A percentile compares a stretch with the other conserved stretches of the same genome.
Conservation (phyloP, 2,329 filamentous ascomycete genomes). For the Alternaria longipes region DNA sequence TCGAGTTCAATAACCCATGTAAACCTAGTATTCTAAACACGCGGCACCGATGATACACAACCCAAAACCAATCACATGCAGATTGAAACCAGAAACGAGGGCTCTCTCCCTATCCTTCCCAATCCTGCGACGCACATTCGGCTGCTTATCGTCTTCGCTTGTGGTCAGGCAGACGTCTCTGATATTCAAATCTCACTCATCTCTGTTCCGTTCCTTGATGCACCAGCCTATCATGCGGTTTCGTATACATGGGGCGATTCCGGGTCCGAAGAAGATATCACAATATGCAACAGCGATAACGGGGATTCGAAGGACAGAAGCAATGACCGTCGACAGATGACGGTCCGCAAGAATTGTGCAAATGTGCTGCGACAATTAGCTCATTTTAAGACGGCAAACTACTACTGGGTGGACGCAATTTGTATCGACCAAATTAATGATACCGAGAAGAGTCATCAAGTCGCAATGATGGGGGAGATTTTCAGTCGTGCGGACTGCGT, state of each 20-base stretch:
- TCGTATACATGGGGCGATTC: background rate
- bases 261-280: background rate
- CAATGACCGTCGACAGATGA: background rate
- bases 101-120: too few relatives aligned
- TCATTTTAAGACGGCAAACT: background rate
- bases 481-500: background rate
- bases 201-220: background rate
- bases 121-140: too few relatives aligned
- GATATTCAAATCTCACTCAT: too few relatives aligned
- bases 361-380: background rate
- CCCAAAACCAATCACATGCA: too few relatives aligned
- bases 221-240: background rate
- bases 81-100: too few relatives aligned
- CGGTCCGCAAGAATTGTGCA: background rate
- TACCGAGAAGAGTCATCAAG: background rate
- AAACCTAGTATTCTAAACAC: too few relatives aligned
- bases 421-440: background rate
- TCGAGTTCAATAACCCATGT: too few relatives aligned
- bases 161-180: too few relatives aligned
- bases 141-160: too few relatives aligned
- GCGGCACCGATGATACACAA: too few relatives aligned
- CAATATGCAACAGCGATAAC: background rate
- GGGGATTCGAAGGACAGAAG: too few relatives aligned
- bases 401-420: background rate
- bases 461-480: background rate